Evolutionary conservation across 345 rosid species (phyloP).

Genomic region (Euphorbia tirucalli): DNA sequence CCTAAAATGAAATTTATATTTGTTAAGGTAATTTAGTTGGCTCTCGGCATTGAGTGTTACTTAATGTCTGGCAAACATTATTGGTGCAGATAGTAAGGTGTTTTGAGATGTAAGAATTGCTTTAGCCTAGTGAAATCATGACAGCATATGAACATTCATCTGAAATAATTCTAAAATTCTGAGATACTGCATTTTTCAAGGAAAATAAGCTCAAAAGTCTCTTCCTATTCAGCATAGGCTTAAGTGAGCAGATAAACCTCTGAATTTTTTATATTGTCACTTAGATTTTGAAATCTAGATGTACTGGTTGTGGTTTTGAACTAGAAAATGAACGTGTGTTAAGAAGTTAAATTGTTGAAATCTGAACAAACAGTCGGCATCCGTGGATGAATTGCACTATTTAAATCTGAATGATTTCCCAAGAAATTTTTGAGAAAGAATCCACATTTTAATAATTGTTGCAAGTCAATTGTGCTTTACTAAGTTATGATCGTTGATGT

Average conservation of each 20-base stretch:
- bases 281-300: background rate
- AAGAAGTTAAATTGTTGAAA: background rate
- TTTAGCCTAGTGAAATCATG: too few relatives aligned
- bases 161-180: background rate
- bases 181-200: background rate
- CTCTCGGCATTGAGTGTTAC: background rate
- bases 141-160: background rate
- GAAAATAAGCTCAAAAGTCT: background rate
- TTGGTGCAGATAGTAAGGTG: background rate
- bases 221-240: background rate
- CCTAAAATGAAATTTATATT: too few relatives aligned
- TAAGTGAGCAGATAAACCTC: too few relatives aligned
- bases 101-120: too few relatives aligned
- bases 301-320: background rate
- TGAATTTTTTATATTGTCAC: background rate
- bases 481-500: background rate
- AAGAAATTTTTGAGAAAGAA: too few relatives aligned
- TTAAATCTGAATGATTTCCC: too few relatives aligned
- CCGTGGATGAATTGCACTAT: background rate
- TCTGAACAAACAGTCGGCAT: background rate
- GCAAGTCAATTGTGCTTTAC: background rate
- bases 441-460: too few relatives aligned
- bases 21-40: too few relatives aligned
- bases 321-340: background rate
- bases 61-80: background rate